These are phyloP conservation scores for Nematocida sp. DNA, from an alignment of 371 early-diverging fungal genomes.

Conservation along the genomic window DNA sequence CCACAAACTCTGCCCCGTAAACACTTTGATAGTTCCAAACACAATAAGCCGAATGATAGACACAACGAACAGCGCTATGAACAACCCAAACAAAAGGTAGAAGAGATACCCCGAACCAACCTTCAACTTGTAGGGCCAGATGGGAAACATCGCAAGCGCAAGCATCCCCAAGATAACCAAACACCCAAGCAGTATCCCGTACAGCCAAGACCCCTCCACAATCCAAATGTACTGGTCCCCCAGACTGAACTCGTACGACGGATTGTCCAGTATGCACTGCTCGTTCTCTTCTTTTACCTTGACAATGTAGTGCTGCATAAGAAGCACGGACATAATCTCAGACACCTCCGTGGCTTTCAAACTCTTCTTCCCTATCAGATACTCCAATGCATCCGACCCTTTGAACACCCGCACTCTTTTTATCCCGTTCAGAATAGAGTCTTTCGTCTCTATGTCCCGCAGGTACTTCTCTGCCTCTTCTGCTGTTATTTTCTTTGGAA, in stretches of 20 bases:
- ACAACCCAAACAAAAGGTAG: constrained; percentile 65
- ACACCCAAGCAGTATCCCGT: constrained; percentile 71
- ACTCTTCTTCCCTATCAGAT: constrained; percentile 35
- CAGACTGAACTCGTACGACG: constrained; percentile 52
- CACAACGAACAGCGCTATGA: constrained; percentile 79
- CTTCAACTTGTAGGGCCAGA: constrained; percentile 81
- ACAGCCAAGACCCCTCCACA: constrained; percentile 76
- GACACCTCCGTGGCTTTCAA: constrained; percentile 26
- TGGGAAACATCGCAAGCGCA: constrained; percentile 86
- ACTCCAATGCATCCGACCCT: constrained; percentile 47
- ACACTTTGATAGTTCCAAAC: constrained; percentile 70
- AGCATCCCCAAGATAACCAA: constrained; percentile 72
- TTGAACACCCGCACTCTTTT: constrained; percentile 57
- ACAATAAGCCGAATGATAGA: constrained; percentile 79
- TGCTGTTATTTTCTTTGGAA: background rate
- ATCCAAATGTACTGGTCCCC: constrained; percentile 75
- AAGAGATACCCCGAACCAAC: constrained; percentile 79
- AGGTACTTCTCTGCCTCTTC: constrained; percentile 38
- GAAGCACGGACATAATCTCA: constrained; percentile 45
- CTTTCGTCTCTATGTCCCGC: constrained; percentile 36
- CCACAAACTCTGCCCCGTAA: constrained; percentile 82
- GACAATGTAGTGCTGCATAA: constrained; percentile 54
- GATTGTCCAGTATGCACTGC: constrained; percentile 40
- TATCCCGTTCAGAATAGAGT: constrained; percentile 55
- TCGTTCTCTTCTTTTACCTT: constrained; percentile 38